phyloP scores from a whole-genome alignment of 78 protist genomes.

The Dictyostelium firmibasis region DNA sequence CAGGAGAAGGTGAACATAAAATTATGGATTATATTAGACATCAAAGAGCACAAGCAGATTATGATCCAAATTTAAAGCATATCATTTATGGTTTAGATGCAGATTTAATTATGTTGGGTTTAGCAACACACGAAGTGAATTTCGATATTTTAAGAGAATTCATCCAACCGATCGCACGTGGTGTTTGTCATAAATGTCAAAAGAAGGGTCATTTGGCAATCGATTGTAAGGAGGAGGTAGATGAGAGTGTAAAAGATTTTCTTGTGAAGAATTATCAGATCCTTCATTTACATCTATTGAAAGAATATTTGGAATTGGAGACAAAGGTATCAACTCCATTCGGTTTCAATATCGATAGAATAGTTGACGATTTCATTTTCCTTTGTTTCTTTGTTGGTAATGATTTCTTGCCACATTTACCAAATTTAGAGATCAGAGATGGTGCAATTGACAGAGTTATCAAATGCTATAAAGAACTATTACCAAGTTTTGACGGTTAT shows the following conservation, averaged over 20 bases:
- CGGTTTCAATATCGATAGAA: conserved; percentile 90
- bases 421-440: conserved; percentile 94
- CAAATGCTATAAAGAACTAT: conserved; percentile 53
- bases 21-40: conserved; percentile 94
- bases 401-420: conserved; percentile 99
- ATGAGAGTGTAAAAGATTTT: conserved; percentile 2
- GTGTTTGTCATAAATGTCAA: neutral
- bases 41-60: conserved; percentile 82
- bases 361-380: conserved; percentile 97
- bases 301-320: conserved; percentile 77
- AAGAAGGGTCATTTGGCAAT: neutral
- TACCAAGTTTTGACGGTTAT: conserved; percentile 77
- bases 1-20: conserved; percentile 98
- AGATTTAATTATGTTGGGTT: conserved; percentile 97
- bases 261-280: conserved; percentile 44
- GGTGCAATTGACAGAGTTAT: conserved; percentile 93
- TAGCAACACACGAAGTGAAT: conserved; percentile 98
- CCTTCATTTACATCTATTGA: conserved; percentile 53
- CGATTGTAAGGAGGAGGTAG: neutral
- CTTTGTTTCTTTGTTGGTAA: conserved; percentile 98
- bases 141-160: conserved; percentile 94
- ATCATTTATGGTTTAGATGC: conserved; percentile 97
- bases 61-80: conserved; percentile 86
- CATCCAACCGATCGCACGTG: conserved; percentile 14
- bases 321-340: conserved; percentile 37